A percentile compares a stretch with the other conserved stretches of the same genome.
Evolutionary conservation across 495 filamentous ascomycete species (phyloP).

Genomic region (Ascobolus immersus): DNA sequence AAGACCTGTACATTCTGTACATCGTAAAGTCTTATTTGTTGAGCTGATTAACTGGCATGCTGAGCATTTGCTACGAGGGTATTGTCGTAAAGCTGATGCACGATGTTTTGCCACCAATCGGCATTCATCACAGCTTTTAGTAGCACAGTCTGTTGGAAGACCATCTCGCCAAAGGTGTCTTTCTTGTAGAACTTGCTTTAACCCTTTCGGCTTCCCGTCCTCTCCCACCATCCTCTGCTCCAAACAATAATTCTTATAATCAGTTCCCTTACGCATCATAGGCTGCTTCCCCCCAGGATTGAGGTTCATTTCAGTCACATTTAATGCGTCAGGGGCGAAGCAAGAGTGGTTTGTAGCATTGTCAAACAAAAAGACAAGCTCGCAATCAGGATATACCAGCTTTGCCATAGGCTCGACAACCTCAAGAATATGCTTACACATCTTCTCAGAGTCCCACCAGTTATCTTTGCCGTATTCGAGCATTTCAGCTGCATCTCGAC

Average conservation of each 20-base stretch:
- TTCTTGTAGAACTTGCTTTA: slow-evolving; percentile 1
- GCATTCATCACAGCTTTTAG: too few species aligned
- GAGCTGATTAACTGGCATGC: too few species aligned
- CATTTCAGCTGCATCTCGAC: slow-evolving; percentile 1
- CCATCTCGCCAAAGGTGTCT: slow-evolving; percentile 1
- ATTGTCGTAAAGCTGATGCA: too few species aligned
- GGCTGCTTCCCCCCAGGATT: neutral
- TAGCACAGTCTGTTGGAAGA: too few species aligned
- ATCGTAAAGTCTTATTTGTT: too few species aligned
- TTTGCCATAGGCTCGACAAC: slow-evolving; percentile 3
- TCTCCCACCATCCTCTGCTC: too few species aligned
- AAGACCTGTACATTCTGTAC: too few species aligned
- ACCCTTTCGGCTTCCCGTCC: slow-evolving; percentile 1
- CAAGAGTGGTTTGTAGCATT: slow-evolving; percentile 1
- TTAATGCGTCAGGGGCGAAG: slow-evolving; percentile 2
- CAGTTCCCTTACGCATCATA: neutral
- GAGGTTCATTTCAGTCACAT: slow-evolving; percentile 2
- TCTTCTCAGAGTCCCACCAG: neutral
- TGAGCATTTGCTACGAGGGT: too few species aligned
- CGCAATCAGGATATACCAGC: neutral
- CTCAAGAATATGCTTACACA: slow-evolving; percentile 1
- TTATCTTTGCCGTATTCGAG: slow-evolving; percentile 4
- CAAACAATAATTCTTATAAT: neutral
- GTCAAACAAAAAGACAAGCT: slow-evolving; percentile 4
- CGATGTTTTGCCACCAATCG: too few species aligned